phyloP scores from a whole-genome alignment of 2,329 filamentous ascomycete genomes.

The Penicillium vulpinum region DNA sequence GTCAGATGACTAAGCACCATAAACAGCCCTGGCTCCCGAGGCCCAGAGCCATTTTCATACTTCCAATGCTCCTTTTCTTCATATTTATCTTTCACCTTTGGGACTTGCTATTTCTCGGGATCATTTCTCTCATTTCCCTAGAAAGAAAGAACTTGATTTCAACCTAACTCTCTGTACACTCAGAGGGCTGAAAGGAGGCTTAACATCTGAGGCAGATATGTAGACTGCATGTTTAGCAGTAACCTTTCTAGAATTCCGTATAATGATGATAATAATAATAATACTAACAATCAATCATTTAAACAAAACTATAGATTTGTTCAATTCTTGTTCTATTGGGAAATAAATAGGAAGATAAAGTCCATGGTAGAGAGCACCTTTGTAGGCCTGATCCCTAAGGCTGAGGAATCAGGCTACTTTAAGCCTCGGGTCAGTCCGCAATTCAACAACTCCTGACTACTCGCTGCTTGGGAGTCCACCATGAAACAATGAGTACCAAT shows the following conservation, averaged over 20 bases:
- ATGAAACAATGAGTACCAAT: background rate
- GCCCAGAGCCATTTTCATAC: background rate
- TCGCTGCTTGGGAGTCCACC: background rate
- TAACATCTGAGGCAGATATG: background rate
- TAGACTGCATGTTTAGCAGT: background rate
- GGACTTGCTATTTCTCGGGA: too few species aligned
- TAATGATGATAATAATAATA: background rate
- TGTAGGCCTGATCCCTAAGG: background rate
- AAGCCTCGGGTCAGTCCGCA: background rate
- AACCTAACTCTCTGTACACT: background rate
- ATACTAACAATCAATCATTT: background rate
- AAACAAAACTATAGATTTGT: background rate
- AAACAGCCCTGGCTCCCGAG: background rate
- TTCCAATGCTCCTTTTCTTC: background rate
- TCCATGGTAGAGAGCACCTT: background rate
- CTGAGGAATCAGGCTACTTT: background rate
- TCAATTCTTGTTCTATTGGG: background rate
- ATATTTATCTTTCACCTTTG: background rate
- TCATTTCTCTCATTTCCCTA: background rate
- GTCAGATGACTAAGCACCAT: conserved; percentile 7
- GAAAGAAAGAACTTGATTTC: too few species aligned
- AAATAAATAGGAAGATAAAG: background rate
- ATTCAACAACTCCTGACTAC: background rate
- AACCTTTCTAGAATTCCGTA: background rate
- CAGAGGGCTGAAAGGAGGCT: background rate